Conservation (phyloP, 768 basidiomycete genomes). For the Leccinum incarnatum region DNA sequence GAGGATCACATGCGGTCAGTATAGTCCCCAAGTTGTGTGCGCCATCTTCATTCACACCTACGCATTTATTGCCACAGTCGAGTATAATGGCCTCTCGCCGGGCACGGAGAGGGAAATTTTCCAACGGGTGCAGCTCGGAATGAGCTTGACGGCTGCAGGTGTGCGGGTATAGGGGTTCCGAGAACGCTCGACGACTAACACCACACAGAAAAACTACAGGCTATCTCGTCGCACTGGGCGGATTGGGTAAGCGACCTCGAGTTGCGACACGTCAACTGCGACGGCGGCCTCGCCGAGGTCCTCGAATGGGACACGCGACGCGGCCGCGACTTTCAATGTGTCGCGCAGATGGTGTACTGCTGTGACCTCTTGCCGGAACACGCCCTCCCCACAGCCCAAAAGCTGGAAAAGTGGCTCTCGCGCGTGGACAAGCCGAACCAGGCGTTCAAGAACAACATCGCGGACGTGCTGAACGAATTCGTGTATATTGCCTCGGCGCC, state of each 20-base stretch:
- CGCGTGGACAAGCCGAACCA: conserved; percentile 37
- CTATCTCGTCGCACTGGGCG: conserved; percentile 69
- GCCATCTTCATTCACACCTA: neutral
- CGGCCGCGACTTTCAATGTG: too few species aligned
- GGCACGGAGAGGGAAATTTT: conserved; percentile 75
- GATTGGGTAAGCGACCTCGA: conserved; percentile 64
- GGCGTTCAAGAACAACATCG: conserved; percentile 55
- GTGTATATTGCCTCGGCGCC: conserved; percentile 48
- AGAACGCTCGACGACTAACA: neutral
- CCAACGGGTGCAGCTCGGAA: conserved; percentile 78
- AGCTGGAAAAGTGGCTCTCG: conserved; percentile 49
- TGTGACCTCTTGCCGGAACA: conserved; percentile 51
- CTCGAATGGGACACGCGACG: too few species aligned
- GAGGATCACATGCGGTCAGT: conserved; percentile 66
- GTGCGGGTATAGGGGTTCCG: neutral
- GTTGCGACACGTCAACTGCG: neutral
- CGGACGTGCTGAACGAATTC: conserved; percentile 51
- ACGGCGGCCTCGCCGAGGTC: too few species aligned
- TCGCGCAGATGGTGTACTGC: conserved; percentile 63
- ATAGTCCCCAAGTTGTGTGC: neutral
- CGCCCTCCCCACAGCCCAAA: conserved; percentile 49
- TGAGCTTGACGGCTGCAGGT: conserved; percentile 74
- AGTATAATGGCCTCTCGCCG: conserved; percentile 57
- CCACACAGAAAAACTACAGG: conserved; percentile 72
- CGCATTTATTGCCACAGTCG: conserved; percentile 43